A percentile compares a stretch with the other conserved stretches of the same genome.
phyloP scores from a whole-genome alignment of 2,329 filamentous ascomycete species.

The Phoma sp. region DNA sequence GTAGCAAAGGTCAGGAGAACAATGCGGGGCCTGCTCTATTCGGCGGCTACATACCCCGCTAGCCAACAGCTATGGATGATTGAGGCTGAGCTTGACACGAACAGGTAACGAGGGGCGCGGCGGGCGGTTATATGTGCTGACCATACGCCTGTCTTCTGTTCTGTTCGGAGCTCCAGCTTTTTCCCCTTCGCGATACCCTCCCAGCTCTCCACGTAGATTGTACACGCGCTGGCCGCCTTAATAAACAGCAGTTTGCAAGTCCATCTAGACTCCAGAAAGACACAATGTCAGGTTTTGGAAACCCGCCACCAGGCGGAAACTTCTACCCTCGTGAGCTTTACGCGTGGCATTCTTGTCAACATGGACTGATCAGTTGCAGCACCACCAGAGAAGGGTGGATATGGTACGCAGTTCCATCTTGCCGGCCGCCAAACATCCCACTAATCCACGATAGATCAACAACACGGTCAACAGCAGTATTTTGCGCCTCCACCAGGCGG shows the following conservation, averaged over 20 bases:
- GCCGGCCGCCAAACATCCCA: background rate
- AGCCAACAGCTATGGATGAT: slow-evolving; percentile 34
- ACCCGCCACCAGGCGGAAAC: slow-evolving; percentile 44
- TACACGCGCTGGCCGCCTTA: slow-evolving; percentile 10
- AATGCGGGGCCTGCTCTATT: slow-evolving; percentile 13
- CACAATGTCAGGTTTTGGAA: slow-evolving; percentile 38
- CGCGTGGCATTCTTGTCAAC: background rate
- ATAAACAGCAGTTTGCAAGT: background rate
- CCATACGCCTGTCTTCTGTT: slow-evolving; percentile 9
- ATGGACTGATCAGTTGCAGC: slow-evolving; percentile 32
- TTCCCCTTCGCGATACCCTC: background rate
- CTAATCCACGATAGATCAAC: slow-evolving; percentile 28
- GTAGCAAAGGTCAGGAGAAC: slow-evolving; percentile 7
- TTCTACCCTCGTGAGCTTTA: slow-evolving; percentile 44
- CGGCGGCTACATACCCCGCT: slow-evolving; percentile 35
- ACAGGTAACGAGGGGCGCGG: slow-evolving; percentile 18
- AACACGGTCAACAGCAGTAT: slow-evolving; percentile 45
- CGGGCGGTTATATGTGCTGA: slow-evolving; percentile 38
- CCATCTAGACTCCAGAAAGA: background rate
- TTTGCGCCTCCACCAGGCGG: slow-evolving; percentile 47
- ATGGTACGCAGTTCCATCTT: slow-evolving; percentile 27
- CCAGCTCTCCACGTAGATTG: background rate
- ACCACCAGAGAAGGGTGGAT: slow-evolving; percentile 40
- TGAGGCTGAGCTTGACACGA: slow-evolving; percentile 43
- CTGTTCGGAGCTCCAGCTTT: slow-evolving; percentile 1